Conservation (phyloP, 129 eudicot genomes). For the Gnaphalium uliginosum region DNA sequence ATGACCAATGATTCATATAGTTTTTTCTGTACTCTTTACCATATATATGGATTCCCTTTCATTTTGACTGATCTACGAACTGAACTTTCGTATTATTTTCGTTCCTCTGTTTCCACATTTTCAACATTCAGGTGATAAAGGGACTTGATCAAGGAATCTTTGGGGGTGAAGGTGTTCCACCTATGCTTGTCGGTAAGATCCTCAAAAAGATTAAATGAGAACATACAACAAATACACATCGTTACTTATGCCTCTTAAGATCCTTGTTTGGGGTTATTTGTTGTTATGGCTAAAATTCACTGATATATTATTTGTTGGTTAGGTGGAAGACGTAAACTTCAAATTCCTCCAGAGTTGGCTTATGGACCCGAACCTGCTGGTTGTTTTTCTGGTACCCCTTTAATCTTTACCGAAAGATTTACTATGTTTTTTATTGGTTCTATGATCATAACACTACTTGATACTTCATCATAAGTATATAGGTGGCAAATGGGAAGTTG, state of each 20-base stretch:
- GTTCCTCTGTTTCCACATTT: not conserved
- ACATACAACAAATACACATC: not conserved
- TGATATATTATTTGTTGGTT: not conserved
- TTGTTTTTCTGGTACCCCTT: conserved; percentile 79
- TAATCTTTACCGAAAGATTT: not conserved
- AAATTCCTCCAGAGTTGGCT: conserved; percentile 87
- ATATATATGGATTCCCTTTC: not conserved
- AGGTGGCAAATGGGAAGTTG: not conserved
- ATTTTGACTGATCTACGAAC: not conserved
- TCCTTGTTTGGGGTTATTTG: not conserved
- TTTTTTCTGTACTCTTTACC: not conserved
- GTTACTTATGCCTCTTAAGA: not conserved
- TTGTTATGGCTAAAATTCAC: not conserved
- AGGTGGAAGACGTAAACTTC: conserved; percentile 94
- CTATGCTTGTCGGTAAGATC: conserved; percentile 85
- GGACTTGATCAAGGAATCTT: conserved; percentile 92
- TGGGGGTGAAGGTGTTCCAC: conserved; percentile 95
- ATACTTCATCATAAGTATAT: not conserved
- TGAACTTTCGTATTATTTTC: not conserved
- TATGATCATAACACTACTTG: not conserved
- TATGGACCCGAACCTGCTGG: conserved; percentile 99
- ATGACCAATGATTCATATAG: not conserved
- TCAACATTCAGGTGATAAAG: conserved; percentile 57
- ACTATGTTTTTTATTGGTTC: not conserved
- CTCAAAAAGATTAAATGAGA: not conserved